Evolutionary conservation across 768 basidiomycete genomes (phyloP).

Genomic region (Mycena indigotica): DNA sequence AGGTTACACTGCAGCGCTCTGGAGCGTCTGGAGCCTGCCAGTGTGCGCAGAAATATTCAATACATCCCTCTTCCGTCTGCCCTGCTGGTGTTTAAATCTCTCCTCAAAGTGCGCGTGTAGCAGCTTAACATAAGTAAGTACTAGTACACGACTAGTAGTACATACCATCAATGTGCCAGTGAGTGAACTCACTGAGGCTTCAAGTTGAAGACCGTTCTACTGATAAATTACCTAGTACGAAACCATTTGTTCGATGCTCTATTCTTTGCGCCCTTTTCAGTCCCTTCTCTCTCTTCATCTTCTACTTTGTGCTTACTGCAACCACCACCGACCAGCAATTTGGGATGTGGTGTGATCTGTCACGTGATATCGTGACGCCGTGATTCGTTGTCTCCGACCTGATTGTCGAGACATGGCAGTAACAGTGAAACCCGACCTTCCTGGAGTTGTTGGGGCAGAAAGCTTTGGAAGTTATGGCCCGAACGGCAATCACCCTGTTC

Average conservation of each 20-base stretch:
- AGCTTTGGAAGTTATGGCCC: too few species aligned
- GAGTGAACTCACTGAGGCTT: too few species aligned
- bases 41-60: constrained; percentile 71
- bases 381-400: too few species aligned
- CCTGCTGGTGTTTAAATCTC: constrained; percentile 56
- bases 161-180: constrained; percentile 76
- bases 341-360: too few species aligned
- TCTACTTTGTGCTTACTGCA: constrained; percentile 58
- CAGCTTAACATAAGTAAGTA: constrained; percentile 75
- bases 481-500: too few species aligned
- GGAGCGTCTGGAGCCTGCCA: constrained; percentile 6
- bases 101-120: not conserved
- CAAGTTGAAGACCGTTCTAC: constrained; percentile 48
- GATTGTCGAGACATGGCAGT: too few species aligned
- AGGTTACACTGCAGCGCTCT: not conserved
- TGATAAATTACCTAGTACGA: constrained; percentile 78
- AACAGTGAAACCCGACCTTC: too few species aligned
- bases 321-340: not conserved
- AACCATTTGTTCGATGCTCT: not conserved
- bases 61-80: constrained; percentile 66
- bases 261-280: constrained; percentile 38
- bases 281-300: constrained; percentile 74
- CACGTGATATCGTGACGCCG: too few species aligned
- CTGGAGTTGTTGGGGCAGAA: too few species aligned
- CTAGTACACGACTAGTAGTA: too few species aligned